Conservation (phyloP, 106 monocot species). For the Dioscorea alata region DNA sequence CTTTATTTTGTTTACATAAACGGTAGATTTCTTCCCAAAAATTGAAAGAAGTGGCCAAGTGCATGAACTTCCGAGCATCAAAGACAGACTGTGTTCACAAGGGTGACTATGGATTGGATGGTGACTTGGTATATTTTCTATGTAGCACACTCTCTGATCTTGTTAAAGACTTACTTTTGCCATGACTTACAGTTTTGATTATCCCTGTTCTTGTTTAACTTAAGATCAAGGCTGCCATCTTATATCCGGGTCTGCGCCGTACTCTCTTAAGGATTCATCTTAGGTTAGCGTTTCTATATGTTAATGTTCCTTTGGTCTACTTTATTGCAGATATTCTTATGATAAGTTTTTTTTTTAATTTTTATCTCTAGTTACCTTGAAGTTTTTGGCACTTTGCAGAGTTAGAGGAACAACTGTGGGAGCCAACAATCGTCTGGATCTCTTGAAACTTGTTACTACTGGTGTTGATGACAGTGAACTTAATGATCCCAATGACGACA, state of each 20-base stretch:
- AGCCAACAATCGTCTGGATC: conserved; percentile 84
- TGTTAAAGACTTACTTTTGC: neutral
- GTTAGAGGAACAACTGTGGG: conserved; percentile 71
- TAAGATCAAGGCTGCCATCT: conserved; percentile 62
- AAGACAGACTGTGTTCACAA: conserved; percentile 67
- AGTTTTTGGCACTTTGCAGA: conserved; percentile 28
- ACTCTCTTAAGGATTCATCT: conserved; percentile 77
- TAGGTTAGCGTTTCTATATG: conserved; percentile 34
- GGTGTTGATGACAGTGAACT: conserved; percentile 69
- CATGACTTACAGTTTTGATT: neutral
- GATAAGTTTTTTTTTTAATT: neutral
- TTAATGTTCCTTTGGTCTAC: neutral
- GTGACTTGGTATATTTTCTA: conserved; percentile 44
- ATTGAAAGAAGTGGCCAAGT: conserved; percentile 77
- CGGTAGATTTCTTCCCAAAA: conserved; percentile 78
- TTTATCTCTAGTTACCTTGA: neutral
- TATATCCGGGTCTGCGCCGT: conserved; percentile 58
- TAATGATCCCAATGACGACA: conserved; percentile 25
- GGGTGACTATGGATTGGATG: conserved; percentile 55
- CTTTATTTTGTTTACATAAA: neutral
- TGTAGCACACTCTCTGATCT: neutral
- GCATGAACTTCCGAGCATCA: conserved; percentile 72
- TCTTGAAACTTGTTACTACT: conserved; percentile 68
- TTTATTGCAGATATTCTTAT: neutral
- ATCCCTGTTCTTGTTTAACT: neutral